These are phyloP conservation scores for Helicostylum pulchrum DNA, from an alignment of 192 early-diverging fungal species.

Conservation along the genomic window DNA sequence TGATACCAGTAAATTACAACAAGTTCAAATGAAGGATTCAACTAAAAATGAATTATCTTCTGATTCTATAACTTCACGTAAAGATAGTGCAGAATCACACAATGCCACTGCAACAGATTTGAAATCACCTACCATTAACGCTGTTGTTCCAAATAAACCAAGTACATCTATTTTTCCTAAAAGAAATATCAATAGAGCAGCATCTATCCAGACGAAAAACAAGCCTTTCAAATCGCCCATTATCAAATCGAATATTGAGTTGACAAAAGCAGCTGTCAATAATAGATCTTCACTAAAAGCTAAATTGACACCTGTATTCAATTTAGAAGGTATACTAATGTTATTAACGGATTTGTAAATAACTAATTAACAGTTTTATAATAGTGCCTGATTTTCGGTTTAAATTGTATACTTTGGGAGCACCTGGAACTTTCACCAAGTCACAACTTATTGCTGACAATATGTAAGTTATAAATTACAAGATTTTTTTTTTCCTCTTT, in stretches of 20 bases:
- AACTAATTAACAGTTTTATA: not conserved
- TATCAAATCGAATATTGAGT: conserved; percentile 10
- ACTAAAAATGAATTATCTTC: no score
- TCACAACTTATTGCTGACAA: not conserved
- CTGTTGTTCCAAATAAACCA: not conserved
- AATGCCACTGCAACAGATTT: no score
- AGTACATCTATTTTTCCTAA: not conserved
- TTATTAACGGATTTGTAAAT: not conserved
- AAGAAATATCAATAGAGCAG: not conserved
- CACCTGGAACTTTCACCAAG: not conserved
- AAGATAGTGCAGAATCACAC: no score
- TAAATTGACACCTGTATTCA: conserved; percentile 7
- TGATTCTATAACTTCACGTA: no score
- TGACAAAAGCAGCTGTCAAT: conserved; percentile 15
- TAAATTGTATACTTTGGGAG: conserved; percentile 1
- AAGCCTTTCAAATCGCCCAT: conserved; percentile 30
- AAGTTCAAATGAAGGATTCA: no score
- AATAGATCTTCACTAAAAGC: not conserved
- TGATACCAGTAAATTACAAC: no score
- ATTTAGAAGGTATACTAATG: conserved; percentile 4
- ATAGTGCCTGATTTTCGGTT: not conserved
- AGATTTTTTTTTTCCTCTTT: no score
- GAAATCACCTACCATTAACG: no score
- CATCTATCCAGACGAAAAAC: not conserved
- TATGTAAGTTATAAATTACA: conserved; percentile 1